Evolutionary conservation across 805 yeast species (phyloP).

Genomic region (Candida xyloterini): DNA sequence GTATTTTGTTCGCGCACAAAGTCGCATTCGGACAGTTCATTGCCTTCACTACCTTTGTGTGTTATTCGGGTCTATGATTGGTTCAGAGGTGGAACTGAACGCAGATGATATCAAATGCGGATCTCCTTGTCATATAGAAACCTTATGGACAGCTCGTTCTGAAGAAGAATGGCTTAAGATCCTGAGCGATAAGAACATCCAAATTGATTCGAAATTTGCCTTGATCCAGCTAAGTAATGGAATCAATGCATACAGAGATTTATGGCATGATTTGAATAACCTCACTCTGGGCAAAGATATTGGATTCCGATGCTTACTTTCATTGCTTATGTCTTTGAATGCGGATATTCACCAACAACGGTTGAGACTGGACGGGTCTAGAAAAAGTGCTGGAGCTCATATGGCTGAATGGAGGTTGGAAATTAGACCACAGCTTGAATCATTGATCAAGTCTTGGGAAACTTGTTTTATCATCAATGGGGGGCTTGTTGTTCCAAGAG

Average conservation of each 20-base stretch:
- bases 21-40: conserved; percentile 53
- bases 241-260: conserved; percentile 48
- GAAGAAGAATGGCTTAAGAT: conserved; percentile 49
- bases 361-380: conserved; percentile 30
- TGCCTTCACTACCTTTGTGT: conserved; percentile 49
- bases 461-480: conserved; percentile 56
- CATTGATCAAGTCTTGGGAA: conserved; percentile 67
- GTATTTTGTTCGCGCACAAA: conserved; percentile 53
- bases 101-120: conserved; percentile 57
- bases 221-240: conserved; percentile 58
- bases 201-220: conserved; percentile 50
- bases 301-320: conserved; percentile 49
- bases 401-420: conserved; percentile 66
- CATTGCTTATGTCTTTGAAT: conserved; percentile 62
- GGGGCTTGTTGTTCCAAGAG: conserved; percentile 56
- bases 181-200: conserved; percentile 36
- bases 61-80: conserved; percentile 44
- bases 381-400: conserved; percentile 37
- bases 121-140: conserved; percentile 57
- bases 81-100: conserved; percentile 38
- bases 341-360: conserved; percentile 60
- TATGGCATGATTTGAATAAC: conserved; percentile 47
- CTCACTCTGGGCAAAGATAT: conserved; percentile 38
- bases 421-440: conserved; percentile 55
- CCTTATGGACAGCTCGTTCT: conserved; percentile 54